A percentile compares a stretch with the other conserved stretches of the same genome.
phyloP scores from a whole-genome alignment of 2,329 filamentous ascomycete species.

The Sclerotinia spermophila region DNA sequence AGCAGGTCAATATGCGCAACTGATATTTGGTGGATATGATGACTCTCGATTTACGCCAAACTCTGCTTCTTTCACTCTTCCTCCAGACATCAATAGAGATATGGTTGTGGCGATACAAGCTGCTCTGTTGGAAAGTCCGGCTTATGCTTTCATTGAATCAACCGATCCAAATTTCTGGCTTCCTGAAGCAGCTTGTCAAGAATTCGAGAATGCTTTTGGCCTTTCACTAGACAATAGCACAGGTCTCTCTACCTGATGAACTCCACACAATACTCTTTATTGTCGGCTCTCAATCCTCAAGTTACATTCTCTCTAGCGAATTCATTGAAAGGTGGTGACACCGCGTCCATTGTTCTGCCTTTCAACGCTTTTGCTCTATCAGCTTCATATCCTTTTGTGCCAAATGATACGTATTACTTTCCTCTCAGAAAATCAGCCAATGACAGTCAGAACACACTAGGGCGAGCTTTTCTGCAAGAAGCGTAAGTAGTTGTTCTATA shows the following conservation, averaged over 20 bases:
- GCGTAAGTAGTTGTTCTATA: slow-evolving; percentile 25
- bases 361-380: slow-evolving; percentile 32
- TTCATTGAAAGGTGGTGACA: slow-evolving; percentile 18
- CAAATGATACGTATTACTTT: slow-evolving; percentile 47
- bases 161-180: slow-evolving; percentile 62
- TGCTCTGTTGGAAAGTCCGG: slow-evolving; percentile 37
- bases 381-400: slow-evolving; percentile 24
- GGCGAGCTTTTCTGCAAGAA: slow-evolving; percentile 42
- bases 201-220: slow-evolving; percentile 60
- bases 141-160: slow-evolving; percentile 50
- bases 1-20: slow-evolving; percentile 39
- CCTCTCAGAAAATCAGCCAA: slow-evolving; percentile 38
- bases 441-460: slow-evolving; percentile 39
- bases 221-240: slow-evolving; percentile 60
- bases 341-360: slow-evolving; percentile 35
- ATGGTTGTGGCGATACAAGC: slow-evolving; percentile 38
- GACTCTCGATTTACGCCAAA: slow-evolving; percentile 40
- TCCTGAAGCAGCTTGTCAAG: slow-evolving; percentile 55
- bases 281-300: slow-evolving; percentile 30
- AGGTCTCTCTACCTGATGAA: slow-evolving; percentile 62
- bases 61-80: slow-evolving; percentile 40
- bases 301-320: slow-evolving; percentile 34
- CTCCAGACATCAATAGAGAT: slow-evolving; percentile 40
- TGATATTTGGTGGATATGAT: slow-evolving; percentile 43
- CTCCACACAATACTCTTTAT: slow-evolving; percentile 38